Conservation (phyloP, 768 basidiomycete species). For the Russula brevipes region DNA sequence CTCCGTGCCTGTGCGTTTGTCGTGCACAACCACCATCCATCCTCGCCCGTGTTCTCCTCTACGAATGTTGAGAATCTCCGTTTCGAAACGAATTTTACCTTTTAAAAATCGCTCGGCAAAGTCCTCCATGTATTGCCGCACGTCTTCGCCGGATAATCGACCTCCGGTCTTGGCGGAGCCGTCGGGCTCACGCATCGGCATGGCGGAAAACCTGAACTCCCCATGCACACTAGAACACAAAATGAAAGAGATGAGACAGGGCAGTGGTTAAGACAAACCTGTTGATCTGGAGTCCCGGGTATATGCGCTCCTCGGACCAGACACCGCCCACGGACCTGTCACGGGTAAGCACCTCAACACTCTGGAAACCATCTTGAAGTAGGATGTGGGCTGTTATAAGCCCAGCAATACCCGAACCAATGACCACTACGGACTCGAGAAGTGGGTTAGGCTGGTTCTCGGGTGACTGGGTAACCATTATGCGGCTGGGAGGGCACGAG, state of each 20-base stretch:
- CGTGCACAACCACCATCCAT: constrained; percentile 45
- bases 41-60: constrained; percentile 31
- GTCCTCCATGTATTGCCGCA: constrained; percentile 51
- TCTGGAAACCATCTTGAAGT: constrained; percentile 50
- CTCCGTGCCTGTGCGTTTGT: constrained; percentile 27
- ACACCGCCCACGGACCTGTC: constrained; percentile 54
- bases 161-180: constrained; percentile 37
- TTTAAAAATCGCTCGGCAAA: constrained; percentile 46
- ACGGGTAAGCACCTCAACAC: constrained; percentile 50
- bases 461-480: not conserved
- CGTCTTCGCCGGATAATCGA: constrained; percentile 48
- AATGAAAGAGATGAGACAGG: not conserved
- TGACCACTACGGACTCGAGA: constrained; percentile 37
- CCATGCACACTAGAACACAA: constrained; percentile 49
- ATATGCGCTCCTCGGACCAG: constrained; percentile 52
- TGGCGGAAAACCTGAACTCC: constrained; percentile 53
- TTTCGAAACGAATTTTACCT: constrained; percentile 42
- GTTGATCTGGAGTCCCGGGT: constrained; percentile 53
- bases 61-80: constrained; percentile 45
- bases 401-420: constrained; percentile 57
- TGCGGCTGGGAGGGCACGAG: not conserved
- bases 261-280: constrained; percentile 38
- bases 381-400: constrained; percentile 55
- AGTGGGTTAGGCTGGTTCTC: constrained; percentile 2
- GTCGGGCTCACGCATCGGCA: constrained; percentile 47